A percentile compares a stretch with the other conserved stretches of the same genome.
Conservation (phyloP, 2,329 filamentous ascomycete genomes). For the Emmonsiellopsis sp. region DNA sequence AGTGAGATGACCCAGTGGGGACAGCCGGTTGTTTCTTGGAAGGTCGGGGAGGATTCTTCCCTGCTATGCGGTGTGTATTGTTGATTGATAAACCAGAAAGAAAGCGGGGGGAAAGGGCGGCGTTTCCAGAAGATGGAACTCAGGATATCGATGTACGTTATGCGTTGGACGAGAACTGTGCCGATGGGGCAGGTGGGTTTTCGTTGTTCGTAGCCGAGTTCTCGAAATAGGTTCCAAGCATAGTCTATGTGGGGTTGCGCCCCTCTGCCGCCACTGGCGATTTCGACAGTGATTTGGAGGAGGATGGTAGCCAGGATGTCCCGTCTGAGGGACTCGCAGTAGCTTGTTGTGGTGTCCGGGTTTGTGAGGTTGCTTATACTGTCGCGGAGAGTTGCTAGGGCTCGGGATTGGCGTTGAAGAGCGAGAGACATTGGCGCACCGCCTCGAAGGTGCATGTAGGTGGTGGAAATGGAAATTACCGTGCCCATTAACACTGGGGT, state of each 20-base stretch:
- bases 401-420: not conserved
- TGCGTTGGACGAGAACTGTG: not conserved
- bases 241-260: not conserved
- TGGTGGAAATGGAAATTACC: constrained; percentile 1
- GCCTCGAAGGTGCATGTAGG: constrained; percentile 1
- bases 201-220: not conserved
- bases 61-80: not conserved
- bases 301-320: constrained; percentile 1
- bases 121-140: constrained; percentile 1
- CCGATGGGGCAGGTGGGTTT: not conserved
- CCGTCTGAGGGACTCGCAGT: not conserved
- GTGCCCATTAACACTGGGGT: not conserved
- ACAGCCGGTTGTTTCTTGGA: constrained; percentile 3
- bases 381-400: not conserved
- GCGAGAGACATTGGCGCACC: not conserved
- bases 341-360: not conserved
- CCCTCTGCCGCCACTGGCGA: not conserved
- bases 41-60: not conserved
- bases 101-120: not conserved
- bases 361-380: not conserved
- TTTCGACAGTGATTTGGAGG: constrained; percentile 1
- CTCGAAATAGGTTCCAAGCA: constrained; percentile 1
- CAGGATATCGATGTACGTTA: constrained; percentile 1
- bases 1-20: constrained; percentile 1
- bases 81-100: not conserved